Evolutionary conservation across 1,284 basidiomycete species (phyloP).

Genomic region (Tilletia setariae): DNA sequence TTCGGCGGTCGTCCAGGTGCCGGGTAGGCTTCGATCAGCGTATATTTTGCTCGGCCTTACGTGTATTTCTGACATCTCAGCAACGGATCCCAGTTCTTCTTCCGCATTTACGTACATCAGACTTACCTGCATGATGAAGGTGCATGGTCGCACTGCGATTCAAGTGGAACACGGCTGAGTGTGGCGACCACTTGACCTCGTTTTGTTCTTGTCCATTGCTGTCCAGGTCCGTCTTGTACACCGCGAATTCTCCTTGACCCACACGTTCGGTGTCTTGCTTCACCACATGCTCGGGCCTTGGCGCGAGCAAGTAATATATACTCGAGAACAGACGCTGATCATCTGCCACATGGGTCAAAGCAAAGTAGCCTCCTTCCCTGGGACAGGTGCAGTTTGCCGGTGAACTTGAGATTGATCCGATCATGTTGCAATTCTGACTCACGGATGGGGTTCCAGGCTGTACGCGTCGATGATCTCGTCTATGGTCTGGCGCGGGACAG

Average conservation of each 20-base stretch:
- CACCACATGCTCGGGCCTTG: constrained; percentile 24
- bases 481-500: too few relatives aligned
- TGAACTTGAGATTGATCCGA: background rate
- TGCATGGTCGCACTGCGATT: constrained; percentile 38
- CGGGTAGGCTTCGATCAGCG: constrained; percentile 32
- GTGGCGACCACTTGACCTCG: background rate
- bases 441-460: constrained; percentile 33
- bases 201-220: background rate
- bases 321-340: constrained; percentile 23
- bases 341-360: constrained; percentile 16
- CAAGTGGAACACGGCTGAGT: constrained; percentile 26
- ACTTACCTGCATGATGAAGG: constrained; percentile 26
- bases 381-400: background rate
- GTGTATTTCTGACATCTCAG: background rate
- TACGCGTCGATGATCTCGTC: constrained; percentile 26
- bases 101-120: background rate
- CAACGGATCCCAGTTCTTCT: background rate
- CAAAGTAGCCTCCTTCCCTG: constrained; percentile 33
- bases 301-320: constrained; percentile 37
- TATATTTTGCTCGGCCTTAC: constrained; percentile 33
- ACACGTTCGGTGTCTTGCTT: constrained; percentile 25
- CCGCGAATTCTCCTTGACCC: too few relatives aligned
- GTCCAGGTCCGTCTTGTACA: background rate
- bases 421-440: background rate
- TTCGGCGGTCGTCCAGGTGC: constrained; percentile 26